Conservation (phyloP, 2,329 filamentous ascomycete species). For the Pyricularia pennisetigena region DNA sequence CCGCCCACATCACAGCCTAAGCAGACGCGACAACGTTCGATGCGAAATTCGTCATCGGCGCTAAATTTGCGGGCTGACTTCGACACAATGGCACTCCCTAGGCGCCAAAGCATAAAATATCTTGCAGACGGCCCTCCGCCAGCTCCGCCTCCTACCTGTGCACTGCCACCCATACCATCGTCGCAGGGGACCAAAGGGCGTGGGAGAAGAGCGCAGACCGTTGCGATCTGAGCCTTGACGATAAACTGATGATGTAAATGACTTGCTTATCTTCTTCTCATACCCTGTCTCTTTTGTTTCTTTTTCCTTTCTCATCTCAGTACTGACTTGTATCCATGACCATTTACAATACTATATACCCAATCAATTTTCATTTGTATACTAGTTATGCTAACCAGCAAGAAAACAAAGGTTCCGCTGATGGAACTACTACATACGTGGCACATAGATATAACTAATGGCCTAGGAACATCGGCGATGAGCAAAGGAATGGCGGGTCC, state of each 20-base stretch:
- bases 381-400: neutral
- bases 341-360: neutral
- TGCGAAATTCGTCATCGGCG: slow-evolving; percentile 11
- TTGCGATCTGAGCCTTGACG: neutral
- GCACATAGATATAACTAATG: neutral
- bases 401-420: neutral
- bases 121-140: slow-evolving; percentile 40
- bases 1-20: neutral
- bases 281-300: neutral
- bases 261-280: neutral
- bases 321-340: neutral
- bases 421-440: neutral
- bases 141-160: slow-evolving; percentile 43
- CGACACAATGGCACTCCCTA: slow-evolving; percentile 14
- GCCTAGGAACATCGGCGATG: neutral
- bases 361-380: neutral
- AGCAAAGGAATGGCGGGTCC: too few species aligned
- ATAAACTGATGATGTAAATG: neutral
- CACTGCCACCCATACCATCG: slow-evolving; percentile 42
- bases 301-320: neutral
- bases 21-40: slow-evolving; percentile 1
- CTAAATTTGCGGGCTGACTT: slow-evolving; percentile 15
- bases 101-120: slow-evolving; percentile 39
- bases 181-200: neutral
- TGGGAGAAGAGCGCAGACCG: neutral